Conservation (phyloP, 495 filamentous ascomycete species). For the Penicillium bovifimosum region DNA sequence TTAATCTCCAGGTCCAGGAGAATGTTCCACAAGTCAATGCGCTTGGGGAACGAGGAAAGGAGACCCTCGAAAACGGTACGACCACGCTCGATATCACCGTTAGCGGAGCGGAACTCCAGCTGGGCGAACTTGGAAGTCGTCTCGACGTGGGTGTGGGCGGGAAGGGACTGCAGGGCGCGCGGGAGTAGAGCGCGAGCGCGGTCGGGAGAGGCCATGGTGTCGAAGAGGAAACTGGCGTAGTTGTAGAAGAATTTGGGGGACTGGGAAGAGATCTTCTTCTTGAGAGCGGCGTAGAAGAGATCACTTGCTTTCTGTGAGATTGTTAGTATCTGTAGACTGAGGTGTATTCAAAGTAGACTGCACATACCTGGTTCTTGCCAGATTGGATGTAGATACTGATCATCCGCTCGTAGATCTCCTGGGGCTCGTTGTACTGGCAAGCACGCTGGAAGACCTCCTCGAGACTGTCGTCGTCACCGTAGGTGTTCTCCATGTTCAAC, state of each 20-base stretch:
- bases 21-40: conserved; percentile 87
- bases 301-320: conserved; percentile 72
- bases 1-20: conserved; percentile 81
- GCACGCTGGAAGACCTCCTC: conserved; percentile 88
- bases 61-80: conserved; percentile 92
- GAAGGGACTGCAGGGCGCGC: conserved; percentile 81
- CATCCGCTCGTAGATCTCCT: conserved; percentile 83
- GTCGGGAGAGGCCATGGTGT: conserved; percentile 58
- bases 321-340: conserved; percentile 25
- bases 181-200: conserved; percentile 75
- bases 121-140: conserved; percentile 83
- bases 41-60: conserved; percentile 77
- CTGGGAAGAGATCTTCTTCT: conserved; percentile 72
- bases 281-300: conserved; percentile 77
- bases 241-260: conserved; percentile 81
- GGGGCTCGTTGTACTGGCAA: conserved; percentile 87
- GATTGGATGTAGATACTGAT: conserved; percentile 93
- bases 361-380: conserved; percentile 60
- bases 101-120: conserved; percentile 78
- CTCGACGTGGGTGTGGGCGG: conserved; percentile 61
- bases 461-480: conserved; percentile 77
- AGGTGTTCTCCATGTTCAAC: conserved; percentile 89
- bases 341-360: not conserved
- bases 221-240: conserved; percentile 88
- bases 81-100: conserved; percentile 84